A percentile compares a stretch with the other conserved stretches of the same genome.
These are phyloP conservation scores for Aspergillus sp. DNA, from an alignment of 2,329 filamentous ascomycete genomes.

Conservation along the genomic window DNA sequence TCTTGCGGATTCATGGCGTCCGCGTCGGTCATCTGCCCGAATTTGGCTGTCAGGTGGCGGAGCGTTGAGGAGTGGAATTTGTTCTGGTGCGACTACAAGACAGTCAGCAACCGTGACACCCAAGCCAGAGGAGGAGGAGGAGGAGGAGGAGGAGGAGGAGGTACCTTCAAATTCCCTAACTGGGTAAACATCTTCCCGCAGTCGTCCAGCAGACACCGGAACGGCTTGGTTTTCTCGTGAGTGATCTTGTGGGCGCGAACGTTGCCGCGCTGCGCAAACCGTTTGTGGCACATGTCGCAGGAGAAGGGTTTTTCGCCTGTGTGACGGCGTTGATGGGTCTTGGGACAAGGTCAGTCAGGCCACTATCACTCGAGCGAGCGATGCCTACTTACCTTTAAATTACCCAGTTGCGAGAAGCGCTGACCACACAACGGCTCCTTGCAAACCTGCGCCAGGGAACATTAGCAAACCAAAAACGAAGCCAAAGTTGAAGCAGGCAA, in stretches of 20 bases:
- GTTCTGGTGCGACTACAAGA: conserved; percentile 71
- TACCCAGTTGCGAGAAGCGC: conserved; percentile 80
- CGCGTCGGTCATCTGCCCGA: conserved; percentile 54
- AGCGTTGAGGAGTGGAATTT: conserved; percentile 78
- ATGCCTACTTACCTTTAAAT: conserved; percentile 58
- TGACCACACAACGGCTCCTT: conserved; percentile 64
- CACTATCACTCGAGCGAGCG: not conserved
- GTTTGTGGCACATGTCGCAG: conserved; percentile 70
- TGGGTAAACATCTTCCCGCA: conserved; percentile 87
- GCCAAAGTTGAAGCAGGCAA: conserved; percentile 7
- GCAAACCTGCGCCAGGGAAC: conserved; percentile 45
- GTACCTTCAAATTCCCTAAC: conserved; percentile 80
- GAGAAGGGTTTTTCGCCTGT: conserved; percentile 77
- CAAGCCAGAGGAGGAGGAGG: not conserved
- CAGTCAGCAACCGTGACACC: conserved; percentile 1
- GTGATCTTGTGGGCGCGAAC: conserved; percentile 74
- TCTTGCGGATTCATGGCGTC: conserved; percentile 59
- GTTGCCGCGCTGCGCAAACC: conserved; percentile 78
- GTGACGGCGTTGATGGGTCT: conserved; percentile 82
- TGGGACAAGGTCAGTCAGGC: not conserved
- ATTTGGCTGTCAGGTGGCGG: conserved; percentile 58
- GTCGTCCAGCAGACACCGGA: conserved; percentile 68
- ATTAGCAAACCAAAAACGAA: not conserved
- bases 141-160: not conserved
- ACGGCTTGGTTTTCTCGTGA: conserved; percentile 68